Evolutionary conservation across 495 filamentous ascomycete species (phyloP).

Genomic region (Chaetomium tenue): DNA sequence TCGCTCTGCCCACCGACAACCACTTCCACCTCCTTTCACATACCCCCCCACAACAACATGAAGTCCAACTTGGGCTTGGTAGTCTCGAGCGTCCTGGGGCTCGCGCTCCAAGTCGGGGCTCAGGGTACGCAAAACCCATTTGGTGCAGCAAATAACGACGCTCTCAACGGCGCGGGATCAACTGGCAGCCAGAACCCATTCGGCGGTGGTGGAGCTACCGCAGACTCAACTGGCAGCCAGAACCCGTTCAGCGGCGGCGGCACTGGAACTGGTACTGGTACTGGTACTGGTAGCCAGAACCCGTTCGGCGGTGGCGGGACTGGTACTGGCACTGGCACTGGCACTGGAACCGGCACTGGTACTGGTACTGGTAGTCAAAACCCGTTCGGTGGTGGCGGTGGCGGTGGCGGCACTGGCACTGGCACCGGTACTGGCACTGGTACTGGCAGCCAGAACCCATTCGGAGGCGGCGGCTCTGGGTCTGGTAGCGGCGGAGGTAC

Average conservation of each 20-base stretch:
- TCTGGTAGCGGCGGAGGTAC: no score
- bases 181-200: slow-evolving; percentile 11
- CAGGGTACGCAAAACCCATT: background rate
- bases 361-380: no score
- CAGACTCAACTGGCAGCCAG: background rate
- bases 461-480: no score
- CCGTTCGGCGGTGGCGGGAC: background rate
- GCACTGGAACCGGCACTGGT: background rate
- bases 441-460: no score
- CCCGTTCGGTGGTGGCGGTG: no score
- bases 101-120: background rate
- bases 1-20: background rate
- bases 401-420: no score
- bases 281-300: background rate
- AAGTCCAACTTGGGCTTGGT: slow-evolving; percentile 1
- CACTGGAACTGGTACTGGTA: background rate
- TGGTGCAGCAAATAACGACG: no score
- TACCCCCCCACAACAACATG: background rate
- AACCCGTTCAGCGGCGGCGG: background rate
- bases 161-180: background rate
- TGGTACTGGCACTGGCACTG: background rate
- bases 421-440: no score
- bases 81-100: slow-evolving; percentile 1
- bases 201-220: background rate
- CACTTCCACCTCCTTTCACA: background rate